Evolutionary conservation across 2,329 filamentous ascomycete genomes (phyloP).

Genomic region (Fusarium luffae): DNA sequence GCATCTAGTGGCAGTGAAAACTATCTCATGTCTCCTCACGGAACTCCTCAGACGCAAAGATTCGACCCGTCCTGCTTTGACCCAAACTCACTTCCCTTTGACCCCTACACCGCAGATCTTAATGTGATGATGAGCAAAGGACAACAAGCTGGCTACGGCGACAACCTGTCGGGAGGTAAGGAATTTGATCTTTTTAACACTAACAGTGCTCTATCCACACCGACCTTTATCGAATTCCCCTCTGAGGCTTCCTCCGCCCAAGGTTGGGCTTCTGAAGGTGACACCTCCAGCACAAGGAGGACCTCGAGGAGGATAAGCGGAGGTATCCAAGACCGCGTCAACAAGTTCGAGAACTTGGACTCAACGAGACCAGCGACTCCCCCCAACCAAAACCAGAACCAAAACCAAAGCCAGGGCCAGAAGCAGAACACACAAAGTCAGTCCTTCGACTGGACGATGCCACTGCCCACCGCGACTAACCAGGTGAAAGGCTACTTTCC

Average conservation of each 20-base stretch:
- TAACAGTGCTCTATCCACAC: constrained; percentile 60
- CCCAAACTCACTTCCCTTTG: constrained; percentile 58
- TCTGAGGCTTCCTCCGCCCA: constrained; percentile 59
- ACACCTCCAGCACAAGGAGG: constrained; percentile 56
- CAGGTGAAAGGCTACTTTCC: constrained; percentile 67
- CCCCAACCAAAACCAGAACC: constrained; percentile 63
- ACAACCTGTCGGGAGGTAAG: constrained; percentile 56
- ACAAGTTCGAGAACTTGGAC: constrained; percentile 67
- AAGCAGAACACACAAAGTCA: constrained; percentile 68
- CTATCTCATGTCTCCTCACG: constrained; percentile 67
- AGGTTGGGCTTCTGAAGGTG: constrained; percentile 64
- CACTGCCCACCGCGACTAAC: constrained; percentile 15
- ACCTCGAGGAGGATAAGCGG: constrained; percentile 65
- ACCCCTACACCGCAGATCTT: constrained; percentile 58
- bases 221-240: constrained; percentile 62
- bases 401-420: constrained; percentile 61
- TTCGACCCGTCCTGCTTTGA: constrained; percentile 63
- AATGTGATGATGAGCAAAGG: constrained; percentile 61
- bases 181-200: constrained; percentile 63
- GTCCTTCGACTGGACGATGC: constrained; percentile 43
- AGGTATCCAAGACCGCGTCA: constrained; percentile 69
- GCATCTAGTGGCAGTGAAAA: constrained; percentile 59
- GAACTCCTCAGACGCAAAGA: constrained; percentile 64
- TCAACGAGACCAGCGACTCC: constrained; percentile 70
- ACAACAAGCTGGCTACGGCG: constrained; percentile 57